Evolutionary conservation across 2,329 filamentous ascomycete genomes (phyloP), one percentile per base, ranked within the genome.

Genomic region (Fusarium sp.): DNA sequence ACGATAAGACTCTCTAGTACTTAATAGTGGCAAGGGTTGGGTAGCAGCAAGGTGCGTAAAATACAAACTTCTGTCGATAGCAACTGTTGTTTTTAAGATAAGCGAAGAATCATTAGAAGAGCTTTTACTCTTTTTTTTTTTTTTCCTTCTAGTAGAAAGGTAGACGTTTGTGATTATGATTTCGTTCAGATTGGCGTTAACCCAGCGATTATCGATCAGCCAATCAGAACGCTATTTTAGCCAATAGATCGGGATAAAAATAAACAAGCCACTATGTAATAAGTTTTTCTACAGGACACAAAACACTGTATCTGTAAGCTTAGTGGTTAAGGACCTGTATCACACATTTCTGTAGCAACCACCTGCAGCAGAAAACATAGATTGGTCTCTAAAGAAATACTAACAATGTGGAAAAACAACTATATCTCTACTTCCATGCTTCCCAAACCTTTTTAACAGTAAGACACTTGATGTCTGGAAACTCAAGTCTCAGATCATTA

Each of bases 331-430:
- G 5, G 31, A 11, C 9, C 31, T 37, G 16, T 37, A 18, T 37
- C 11, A 37, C 5, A 11, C 8, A 37, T 37, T n/a, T 18, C 5
- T 37, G 3, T 18, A 34, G 31, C 3, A 34, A 18, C 8, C 2
- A 5, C 8, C 31, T 10, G 16, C 8, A 5, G 16, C 5, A 10
- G 9, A 34, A 10, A 18, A 18, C 31, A 18, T 5, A n/a, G 34
- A 37, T 37, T 37, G 0, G 18, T n/a, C 18, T 37, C 18, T 7
- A 12, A n/a, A 2, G 18, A 7, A 0, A 37, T n/a, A n/a, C 3
- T n/a, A 2, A n/a, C 2, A 37, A 37, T 4, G 2, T n/a, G 4
- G 6, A 12, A 37, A 37, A 37, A 2, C 18, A 37, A n/a, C 0
- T n/a, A 7, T 4, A 9, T 14, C 4, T 4, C 26, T 48, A 48